Percentiles rank a stretch among this genome's conserved stretches.
phyloP scores from a whole-genome alignment of 345 rosid genomes.

The Punica granatum region DNA sequence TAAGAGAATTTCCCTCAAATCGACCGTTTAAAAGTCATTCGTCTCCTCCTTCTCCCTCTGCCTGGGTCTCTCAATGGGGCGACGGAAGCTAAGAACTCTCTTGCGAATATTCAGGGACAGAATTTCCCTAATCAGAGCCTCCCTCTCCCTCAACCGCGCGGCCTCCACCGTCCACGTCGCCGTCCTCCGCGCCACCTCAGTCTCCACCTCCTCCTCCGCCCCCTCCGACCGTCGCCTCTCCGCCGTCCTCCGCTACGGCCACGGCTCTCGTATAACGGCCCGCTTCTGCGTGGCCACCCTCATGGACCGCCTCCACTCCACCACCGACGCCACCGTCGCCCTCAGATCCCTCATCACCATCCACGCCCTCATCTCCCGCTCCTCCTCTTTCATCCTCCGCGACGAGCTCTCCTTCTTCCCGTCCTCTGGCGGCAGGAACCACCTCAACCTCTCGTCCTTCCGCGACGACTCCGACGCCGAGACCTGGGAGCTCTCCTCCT shows the following conservation, averaged over 20 bases:
- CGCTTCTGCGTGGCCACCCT: neutral
- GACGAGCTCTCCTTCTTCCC: conserved; percentile 9
- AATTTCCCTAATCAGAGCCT: conserved; percentile 10
- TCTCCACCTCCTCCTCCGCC: conserved; percentile 3
- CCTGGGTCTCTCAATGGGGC: neutral
- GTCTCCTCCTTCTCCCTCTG: conserved; percentile 1
- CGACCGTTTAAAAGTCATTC: neutral
- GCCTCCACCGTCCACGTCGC: conserved; percentile 6
- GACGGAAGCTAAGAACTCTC: conserved; percentile 7
- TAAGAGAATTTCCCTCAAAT: neutral
- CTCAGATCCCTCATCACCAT: conserved; percentile 7
- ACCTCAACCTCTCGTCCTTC: conserved; percentile 11
- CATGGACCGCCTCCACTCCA: conserved; percentile 14
- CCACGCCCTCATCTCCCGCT: conserved; percentile 6
- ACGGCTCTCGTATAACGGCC: conserved; percentile 1
- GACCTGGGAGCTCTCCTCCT: conserved; percentile 12
- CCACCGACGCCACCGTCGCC: conserved; percentile 9
- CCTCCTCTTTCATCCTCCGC: conserved; percentile 7
- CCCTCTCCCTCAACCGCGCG: conserved; percentile 13
- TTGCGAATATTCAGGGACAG: conserved; percentile 16
- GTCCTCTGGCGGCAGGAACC: conserved; percentile 5
- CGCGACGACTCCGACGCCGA: conserved; percentile 5
- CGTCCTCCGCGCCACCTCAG: conserved; percentile 12
- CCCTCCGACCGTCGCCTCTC: conserved; percentile 1
- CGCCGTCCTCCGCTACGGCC: conserved; percentile 8